Conservation (phyloP, 2,329 filamentous ascomycete genomes). For the Penicillium aurantiogriseum region DNA sequence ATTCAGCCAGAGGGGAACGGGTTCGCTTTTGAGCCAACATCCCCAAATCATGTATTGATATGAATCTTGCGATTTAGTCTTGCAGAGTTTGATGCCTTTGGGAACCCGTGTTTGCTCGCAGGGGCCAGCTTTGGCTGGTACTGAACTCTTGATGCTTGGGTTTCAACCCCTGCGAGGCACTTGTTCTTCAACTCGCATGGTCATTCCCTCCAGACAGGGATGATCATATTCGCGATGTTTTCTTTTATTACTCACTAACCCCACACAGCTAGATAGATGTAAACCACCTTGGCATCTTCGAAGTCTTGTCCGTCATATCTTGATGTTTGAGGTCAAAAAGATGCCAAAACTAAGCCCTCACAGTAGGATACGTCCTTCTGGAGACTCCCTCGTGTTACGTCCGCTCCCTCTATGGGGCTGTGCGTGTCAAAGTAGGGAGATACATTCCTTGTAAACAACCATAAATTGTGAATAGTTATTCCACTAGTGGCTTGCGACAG, state of each 20-base stretch:
- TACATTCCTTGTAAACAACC: slow-evolving; percentile 33
- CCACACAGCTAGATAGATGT: slow-evolving; percentile 2
- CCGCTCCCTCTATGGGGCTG: slow-evolving; percentile 37
- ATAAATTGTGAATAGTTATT: not conserved
- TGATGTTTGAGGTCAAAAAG: slow-evolving; percentile 48
- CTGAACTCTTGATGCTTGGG: not conserved
- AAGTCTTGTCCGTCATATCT: slow-evolving; percentile 45
- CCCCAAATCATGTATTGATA: slow-evolving; percentile 2
- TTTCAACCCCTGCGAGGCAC: not conserved
- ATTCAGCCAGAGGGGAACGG: slow-evolving; percentile 34
- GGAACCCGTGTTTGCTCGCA: not conserved
- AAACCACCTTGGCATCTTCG: slow-evolving; percentile 40
- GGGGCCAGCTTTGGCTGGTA: not conserved
- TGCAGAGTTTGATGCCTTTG: not conserved
- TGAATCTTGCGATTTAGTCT: not conserved
- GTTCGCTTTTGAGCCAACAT: slow-evolving; percentile 50
- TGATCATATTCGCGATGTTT: not conserved
- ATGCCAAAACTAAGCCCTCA: slow-evolving; percentile 41
- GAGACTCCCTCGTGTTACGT: slow-evolving; percentile 46
- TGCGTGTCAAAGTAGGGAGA: slow-evolving; percentile 48
- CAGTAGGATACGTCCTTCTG: slow-evolving; percentile 28
- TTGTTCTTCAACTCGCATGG: not conserved
- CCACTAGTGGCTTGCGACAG: not conserved
- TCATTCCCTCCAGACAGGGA: slow-evolving; percentile 4
- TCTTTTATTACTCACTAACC: not conserved